These are phyloP conservation scores for Candida sithepensis DNA, from an alignment of 805 yeast genomes.

Conservation along the genomic window DNA sequence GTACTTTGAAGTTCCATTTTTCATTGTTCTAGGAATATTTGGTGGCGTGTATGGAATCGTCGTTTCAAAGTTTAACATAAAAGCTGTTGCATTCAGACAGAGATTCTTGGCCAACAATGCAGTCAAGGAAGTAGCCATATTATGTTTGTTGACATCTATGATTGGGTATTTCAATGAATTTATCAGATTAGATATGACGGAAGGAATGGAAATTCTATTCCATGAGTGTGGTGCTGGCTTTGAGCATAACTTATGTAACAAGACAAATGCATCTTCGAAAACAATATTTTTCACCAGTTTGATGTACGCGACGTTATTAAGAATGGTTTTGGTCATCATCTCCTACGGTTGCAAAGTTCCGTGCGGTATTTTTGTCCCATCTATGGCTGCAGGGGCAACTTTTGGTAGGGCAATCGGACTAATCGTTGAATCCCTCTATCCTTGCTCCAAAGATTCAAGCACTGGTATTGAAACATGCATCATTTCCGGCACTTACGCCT, in stretches of 20 bases:
- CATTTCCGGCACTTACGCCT: constrained; percentile 93
- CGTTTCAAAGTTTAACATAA: constrained; percentile 70
- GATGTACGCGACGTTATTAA: constrained; percentile 62
- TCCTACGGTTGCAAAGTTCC: constrained; percentile 94
- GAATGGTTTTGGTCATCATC: constrained; percentile 70
- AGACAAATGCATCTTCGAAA: constrained; percentile 22
- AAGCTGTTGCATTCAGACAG: constrained; percentile 75
- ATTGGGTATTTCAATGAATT: constrained; percentile 83
- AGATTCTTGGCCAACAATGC: constrained; percentile 55
- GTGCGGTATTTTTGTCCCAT: constrained; percentile 96
- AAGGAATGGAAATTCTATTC: constrained; percentile 85
- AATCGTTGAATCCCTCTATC: constrained; percentile 48
- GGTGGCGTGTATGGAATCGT: constrained; percentile 90
- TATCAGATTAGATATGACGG: constrained; percentile 87
- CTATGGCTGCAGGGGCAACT: constrained; percentile 95
- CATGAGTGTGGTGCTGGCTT: constrained; percentile 64
- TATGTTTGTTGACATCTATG: constrained; percentile 68
- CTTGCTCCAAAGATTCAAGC: constrained; percentile 22
- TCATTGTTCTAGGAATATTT: constrained; percentile 74
- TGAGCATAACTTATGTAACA: constrained; percentile 38
- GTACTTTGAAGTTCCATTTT: constrained; percentile 77
- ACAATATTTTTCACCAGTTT: constrained; percentile 48
- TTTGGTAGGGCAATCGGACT: constrained; percentile 88
- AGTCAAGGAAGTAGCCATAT: constrained; percentile 63
- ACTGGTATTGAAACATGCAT: constrained; percentile 50